phyloP scores from a whole-genome alignment of 176 grass and related monocot species.

The Dendrocalamus sinicus region DNA sequence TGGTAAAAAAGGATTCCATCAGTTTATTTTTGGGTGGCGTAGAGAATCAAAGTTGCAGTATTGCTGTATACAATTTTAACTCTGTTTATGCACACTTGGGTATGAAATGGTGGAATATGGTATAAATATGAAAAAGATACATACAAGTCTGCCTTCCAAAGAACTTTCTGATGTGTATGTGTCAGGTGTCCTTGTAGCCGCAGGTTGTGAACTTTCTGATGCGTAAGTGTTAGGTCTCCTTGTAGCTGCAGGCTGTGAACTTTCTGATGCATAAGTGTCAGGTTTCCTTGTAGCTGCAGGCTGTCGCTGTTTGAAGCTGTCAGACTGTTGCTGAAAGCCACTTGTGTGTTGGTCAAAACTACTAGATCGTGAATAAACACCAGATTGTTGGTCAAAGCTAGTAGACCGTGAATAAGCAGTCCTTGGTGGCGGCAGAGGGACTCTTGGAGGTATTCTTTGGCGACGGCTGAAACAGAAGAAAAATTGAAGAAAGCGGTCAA shows the following conservation, averaged over 20 bases:
- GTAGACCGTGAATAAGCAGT: constrained; percentile 69
- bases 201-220: constrained; percentile 52
- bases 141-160: constrained; percentile 68
- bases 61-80: not conserved
- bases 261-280: constrained; percentile 57
- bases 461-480: constrained; percentile 62
- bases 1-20: not conserved
- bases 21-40: not conserved
- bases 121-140: constrained; percentile 31
- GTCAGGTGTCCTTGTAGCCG: constrained; percentile 39
- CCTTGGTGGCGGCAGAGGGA: constrained; percentile 73
- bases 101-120: not conserved
- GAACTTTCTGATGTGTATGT: constrained; percentile 36
- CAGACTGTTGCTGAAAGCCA: constrained; percentile 47
- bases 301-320: constrained; percentile 53
- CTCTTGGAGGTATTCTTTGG: constrained; percentile 64
- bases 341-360: constrained; percentile 68
- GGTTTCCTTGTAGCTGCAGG: constrained; percentile 47
- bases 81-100: not conserved
- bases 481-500: constrained; percentile 36
- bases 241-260: constrained; percentile 46
- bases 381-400: constrained; percentile 69
- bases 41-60: not conserved
- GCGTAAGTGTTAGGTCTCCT: constrained; percentile 43
- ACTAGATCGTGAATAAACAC: constrained; percentile 72